Base-by-base conservation (phyloP, 2,329 filamentous ascomycete genomes). In the Ophiocordyceps camponoti-leonardi region DNA sequence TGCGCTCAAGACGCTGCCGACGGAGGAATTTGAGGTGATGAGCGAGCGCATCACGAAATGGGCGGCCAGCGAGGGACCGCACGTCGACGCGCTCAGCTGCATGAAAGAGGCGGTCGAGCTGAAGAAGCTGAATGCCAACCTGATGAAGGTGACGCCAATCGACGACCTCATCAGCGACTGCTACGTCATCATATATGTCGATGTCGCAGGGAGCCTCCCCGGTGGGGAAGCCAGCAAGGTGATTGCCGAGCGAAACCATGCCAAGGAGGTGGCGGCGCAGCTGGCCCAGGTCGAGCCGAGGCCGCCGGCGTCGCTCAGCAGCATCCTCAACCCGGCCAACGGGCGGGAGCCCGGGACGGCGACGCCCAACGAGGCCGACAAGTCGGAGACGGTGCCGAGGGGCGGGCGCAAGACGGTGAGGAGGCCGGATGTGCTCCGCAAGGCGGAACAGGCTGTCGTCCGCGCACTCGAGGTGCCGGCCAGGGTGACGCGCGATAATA, bases 81-180 rank as follows among this genome's bases (percentile, higher is more conserved):
- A 61, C 7, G 55, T 71, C 44, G 55, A 62, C 0, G 67, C 69
- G 1, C 65, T 78, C 44, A 64, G 62, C 42, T 75, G 73, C 46
- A 66, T 79, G 60, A 75, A 71, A 54, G 75, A 79, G 42, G 65
- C 68, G 0, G 69, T 77, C 11, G 75, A 79, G 49, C 52, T 77
- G 40, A 78, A 78, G 58, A 78, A 77, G 58, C 73, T 95, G 41
- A 98, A 98, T 57, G 81, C 81, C 39, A 83, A 81, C 42, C 71
- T 94, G 8, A 92, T 93, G 75, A 95, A 94, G 61, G 75, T 82
- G 1, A 75, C 79, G 0, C 72, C 81, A 11, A 90, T 96, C 41
- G 92, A 98, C 55, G 92, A 98, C 56, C 72, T 96, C n/a, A 83
- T 95, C 51, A 83, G 81, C 20, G 92, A 98, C 61, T 80, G 84